phyloP scores from a whole-genome alignment of 257 asterid genomes.

The Gentiana dahurica region DNA sequence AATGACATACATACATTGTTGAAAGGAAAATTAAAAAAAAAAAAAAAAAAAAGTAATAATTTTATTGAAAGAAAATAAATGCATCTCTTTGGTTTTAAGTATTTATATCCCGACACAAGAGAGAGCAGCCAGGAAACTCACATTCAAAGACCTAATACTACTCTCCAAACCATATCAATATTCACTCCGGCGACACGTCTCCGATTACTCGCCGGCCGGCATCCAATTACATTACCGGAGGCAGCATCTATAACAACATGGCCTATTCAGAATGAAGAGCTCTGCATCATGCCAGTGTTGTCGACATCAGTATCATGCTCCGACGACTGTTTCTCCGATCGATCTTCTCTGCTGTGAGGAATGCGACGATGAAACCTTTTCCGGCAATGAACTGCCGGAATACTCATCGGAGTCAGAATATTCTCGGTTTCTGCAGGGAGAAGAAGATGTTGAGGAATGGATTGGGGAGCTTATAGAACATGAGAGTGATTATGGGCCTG shows the following conservation, averaged over 20 bases:
- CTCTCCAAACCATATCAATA: no score
- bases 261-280: slow-evolving; percentile 27
- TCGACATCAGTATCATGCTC: slow-evolving; percentile 70
- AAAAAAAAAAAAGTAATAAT: no score
- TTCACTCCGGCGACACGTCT: slow-evolving; percentile 1
- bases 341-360: slow-evolving; percentile 78
- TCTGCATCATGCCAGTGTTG: slow-evolving; percentile 5
- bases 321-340: slow-evolving; percentile 78
- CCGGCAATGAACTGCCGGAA: slow-evolving; percentile 31
- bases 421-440: slow-evolving; percentile 4
- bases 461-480: slow-evolving; percentile 68
- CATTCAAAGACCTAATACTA: no score
- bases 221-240: neutral
- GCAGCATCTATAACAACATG: slow-evolving; percentile 14
- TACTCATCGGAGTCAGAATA: slow-evolving; percentile 65
- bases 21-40: no score
- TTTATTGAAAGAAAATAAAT: no score
- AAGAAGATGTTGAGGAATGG: slow-evolving; percentile 47
- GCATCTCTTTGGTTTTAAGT: no score
- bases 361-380: slow-evolving; percentile 28
- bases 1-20: no score
- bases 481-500: slow-evolving; percentile 43
- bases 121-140: no score
- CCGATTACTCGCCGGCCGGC: slow-evolving; percentile 54
- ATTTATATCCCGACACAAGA: no score